phyloP scores from a whole-genome alignment of 2,329 filamentous ascomycete genomes.

The Sporothrix variecibatus region DNA sequence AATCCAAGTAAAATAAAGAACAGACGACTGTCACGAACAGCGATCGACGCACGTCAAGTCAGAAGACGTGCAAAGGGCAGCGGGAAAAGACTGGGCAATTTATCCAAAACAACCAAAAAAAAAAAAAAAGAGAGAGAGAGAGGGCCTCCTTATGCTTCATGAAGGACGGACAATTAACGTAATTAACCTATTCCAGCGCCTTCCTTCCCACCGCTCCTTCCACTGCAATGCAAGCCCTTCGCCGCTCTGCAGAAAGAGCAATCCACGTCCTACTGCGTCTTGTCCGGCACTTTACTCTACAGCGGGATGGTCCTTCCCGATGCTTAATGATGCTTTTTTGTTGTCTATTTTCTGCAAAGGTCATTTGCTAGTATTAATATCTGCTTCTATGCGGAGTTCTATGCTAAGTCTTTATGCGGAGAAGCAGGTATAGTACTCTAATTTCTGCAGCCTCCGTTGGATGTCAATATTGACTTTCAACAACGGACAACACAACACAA shows the following conservation, averaged over 20 bases:
- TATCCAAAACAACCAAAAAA: neutral
- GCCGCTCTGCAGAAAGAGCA: neutral
- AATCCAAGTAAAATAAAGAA: no score
- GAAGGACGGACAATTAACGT: neutral
- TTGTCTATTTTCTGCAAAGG: neutral
- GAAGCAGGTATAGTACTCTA: neutral
- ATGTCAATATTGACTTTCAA: neutral
- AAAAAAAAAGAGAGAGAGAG: no score
- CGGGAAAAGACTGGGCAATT: neutral
- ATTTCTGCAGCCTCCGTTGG: neutral
- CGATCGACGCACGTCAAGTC: neutral
- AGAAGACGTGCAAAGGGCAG: neutral
- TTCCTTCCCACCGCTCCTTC: neutral
- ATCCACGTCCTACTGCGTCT: neutral
- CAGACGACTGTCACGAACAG: neutral
- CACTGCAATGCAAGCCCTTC: neutral
- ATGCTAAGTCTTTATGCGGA: neutral
- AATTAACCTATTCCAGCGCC: neutral
- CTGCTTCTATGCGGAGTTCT: neutral
- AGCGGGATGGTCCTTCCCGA: constrained; percentile 7
- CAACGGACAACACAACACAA: neutral
- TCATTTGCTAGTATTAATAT: constrained; percentile 3
- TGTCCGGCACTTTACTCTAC: neutral
- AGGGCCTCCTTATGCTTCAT: neutral
- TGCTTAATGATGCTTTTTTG: neutral